These are phyloP conservation scores for Fusarium hainanense DNA, from an alignment of 2,329 filamentous ascomycete species.

Conservation along the genomic window DNA sequence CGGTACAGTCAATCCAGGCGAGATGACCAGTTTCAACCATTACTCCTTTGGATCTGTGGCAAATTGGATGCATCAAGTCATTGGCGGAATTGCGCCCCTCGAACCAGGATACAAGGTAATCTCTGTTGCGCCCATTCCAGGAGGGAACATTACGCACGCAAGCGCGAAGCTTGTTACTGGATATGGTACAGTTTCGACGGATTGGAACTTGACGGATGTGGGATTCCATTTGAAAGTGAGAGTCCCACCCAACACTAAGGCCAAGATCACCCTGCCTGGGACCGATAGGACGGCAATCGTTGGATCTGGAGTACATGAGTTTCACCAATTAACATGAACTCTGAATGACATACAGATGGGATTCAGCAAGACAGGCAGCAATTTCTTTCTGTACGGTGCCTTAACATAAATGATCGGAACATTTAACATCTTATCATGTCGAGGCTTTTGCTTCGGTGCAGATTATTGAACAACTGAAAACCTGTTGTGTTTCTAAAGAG, in stretches of 20 bases:
- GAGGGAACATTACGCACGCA: not conserved
- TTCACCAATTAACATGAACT: not conserved
- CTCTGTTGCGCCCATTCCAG: not conserved
- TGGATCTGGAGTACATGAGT: not conserved
- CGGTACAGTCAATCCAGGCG: slow-evolving; percentile 52
- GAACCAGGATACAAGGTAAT: not conserved
- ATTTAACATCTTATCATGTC: too few species aligned
- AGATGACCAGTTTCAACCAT: slow-evolving; percentile 58
- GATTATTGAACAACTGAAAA: too few species aligned
- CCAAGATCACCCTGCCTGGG: not conserved
- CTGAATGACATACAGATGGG: not conserved
- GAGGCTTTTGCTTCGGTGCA: too few species aligned
- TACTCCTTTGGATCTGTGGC: slow-evolving; percentile 55
- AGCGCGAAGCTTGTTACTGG: not conserved
- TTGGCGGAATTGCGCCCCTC: not conserved
- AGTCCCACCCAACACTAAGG: not conserved
- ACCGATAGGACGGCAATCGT: not conserved
- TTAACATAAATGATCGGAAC: too few species aligned
- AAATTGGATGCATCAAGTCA: slow-evolving; percentile 18
- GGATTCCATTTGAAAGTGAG: not conserved
- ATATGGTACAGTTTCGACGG: not conserved
- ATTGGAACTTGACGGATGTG: not conserved
- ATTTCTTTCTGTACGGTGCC: too few species aligned
- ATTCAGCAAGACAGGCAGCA: not conserved
- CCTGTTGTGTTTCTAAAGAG: too few species aligned